Conservation (phyloP, 805 yeast genomes). For the Wickerhamomyces alni region DNA sequence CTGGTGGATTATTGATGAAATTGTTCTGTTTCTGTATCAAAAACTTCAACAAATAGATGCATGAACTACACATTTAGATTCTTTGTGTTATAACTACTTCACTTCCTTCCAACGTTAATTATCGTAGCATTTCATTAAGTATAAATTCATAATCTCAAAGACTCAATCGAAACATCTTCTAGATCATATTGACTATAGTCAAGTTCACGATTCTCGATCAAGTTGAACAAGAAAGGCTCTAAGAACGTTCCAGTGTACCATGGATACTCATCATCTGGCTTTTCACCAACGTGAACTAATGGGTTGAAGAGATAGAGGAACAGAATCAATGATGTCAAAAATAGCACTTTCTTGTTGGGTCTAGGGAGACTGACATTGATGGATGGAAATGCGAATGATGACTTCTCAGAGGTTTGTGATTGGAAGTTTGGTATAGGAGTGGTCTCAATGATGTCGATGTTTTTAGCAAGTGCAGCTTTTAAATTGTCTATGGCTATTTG, state of each 20-base stretch:
- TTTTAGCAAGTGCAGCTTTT: slow-evolving; percentile 8
- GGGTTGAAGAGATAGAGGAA: neutral
- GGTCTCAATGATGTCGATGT: slow-evolving; percentile 3
- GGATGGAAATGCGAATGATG: neutral
- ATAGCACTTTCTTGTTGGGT: no score
- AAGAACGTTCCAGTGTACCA: slow-evolving; percentile 16
- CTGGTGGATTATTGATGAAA: slow-evolving; percentile 20
- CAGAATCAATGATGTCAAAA: no score
- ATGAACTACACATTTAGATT: neutral
- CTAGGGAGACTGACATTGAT: neutral
- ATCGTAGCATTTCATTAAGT: neutral
- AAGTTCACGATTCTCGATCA: slow-evolving; percentile 12
- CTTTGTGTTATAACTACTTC: neutral
- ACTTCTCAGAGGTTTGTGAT: no score
- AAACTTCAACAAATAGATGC: slow-evolving; percentile 9
- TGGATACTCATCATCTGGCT: neutral
- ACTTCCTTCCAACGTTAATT: no score
- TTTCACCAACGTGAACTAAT: neutral
- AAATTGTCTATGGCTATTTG: slow-evolving; percentile 10
- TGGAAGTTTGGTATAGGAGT: neutral
- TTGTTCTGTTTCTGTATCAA: slow-evolving; percentile 31
- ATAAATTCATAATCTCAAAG: neutral
- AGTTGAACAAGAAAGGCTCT: slow-evolving; percentile 11
- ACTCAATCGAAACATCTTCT: slow-evolving; percentile 12
- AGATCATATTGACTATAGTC: slow-evolving; percentile 20